A percentile compares a stretch with the other conserved stretches of the same genome.
Conservation (phyloP, 768 basidiomycete species). For the Mycena rebaudengoi region DNA sequence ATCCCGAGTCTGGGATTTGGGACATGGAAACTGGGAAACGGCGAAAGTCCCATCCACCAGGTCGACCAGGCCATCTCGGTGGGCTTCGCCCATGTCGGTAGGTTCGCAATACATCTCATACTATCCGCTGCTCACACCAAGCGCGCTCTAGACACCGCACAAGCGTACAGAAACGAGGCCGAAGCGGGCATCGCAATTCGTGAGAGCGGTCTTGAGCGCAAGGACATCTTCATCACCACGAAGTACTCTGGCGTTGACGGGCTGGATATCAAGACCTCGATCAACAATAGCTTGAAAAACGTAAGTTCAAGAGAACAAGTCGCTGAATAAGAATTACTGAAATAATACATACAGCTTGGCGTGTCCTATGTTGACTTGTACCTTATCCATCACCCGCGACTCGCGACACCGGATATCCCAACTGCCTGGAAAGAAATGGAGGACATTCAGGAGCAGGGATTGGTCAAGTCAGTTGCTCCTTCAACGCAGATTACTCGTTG, state of each 20-base stretch:
- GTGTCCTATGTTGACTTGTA: slow-evolving; percentile 75
- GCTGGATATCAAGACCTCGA: slow-evolving; percentile 62
- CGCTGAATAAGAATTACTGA: not conserved
- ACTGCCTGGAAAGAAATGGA: slow-evolving; percentile 74
- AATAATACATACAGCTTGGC: slow-evolving; percentile 54
- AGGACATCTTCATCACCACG: slow-evolving; percentile 71
- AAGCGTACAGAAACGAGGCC: slow-evolving; percentile 65
- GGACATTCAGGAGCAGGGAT: slow-evolving; percentile 60
- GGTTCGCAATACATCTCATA: slow-evolving; percentile 21
- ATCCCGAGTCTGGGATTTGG: slow-evolving; percentile 68
- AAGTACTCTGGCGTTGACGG: slow-evolving; percentile 65
- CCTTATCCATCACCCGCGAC: slow-evolving; percentile 67
- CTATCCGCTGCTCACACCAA: not conserved
- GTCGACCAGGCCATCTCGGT: slow-evolving; percentile 70
- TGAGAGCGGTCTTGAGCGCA: slow-evolving; percentile 64
- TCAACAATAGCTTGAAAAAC: slow-evolving; percentile 62
- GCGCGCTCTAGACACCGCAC: slow-evolving; percentile 61
- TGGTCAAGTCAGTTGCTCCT: slow-evolving; percentile 55
- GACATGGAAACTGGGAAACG: slow-evolving; percentile 71
- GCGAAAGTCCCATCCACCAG: slow-evolving; percentile 57
- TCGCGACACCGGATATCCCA: slow-evolving; percentile 66
- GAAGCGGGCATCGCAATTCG: slow-evolving; percentile 63
- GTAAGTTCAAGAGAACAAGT: slow-evolving; percentile 40
- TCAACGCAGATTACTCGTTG: not conserved
- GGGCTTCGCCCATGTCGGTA: slow-evolving; percentile 72